A percentile compares a stretch with the other conserved stretches of the same genome.
Evolutionary conservation across 257 asterid species (phyloP).

Genomic region (Jasminum sambac): DNA sequence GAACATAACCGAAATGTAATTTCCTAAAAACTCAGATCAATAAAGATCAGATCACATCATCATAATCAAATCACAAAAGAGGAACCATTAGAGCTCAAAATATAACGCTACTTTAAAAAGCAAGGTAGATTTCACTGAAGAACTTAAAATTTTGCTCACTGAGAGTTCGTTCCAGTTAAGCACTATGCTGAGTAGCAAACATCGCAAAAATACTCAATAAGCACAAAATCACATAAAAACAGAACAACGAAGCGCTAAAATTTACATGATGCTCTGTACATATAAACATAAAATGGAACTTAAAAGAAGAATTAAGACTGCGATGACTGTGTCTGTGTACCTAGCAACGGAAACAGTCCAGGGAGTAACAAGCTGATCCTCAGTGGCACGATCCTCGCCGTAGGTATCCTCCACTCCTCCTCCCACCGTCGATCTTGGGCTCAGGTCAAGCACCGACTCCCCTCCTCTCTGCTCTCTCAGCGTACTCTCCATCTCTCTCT

Average conservation of each 20-base stretch:
- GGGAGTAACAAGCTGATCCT: conserved; percentile 80
- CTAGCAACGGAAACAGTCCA: conserved; percentile 78
- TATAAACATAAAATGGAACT: not conserved
- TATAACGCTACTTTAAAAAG: not conserved
- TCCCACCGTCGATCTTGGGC: conserved; percentile 66
- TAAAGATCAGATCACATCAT: not conserved
- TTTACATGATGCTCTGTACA: not conserved
- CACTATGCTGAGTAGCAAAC: too few species aligned
- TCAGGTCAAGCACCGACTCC: conserved; percentile 71
- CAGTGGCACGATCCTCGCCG: conserved; percentile 87
- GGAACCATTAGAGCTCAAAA: conserved; percentile 15
- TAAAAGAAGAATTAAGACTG: not conserved
- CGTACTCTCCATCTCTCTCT: conserved; percentile 50
- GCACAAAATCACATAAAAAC: not conserved
- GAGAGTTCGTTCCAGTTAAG: not conserved
- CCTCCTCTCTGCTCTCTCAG: conserved; percentile 68
- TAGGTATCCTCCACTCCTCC: conserved; percentile 90
- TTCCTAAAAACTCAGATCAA: not conserved
- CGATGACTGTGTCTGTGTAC: conserved; percentile 19
- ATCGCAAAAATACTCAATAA: too few species aligned
- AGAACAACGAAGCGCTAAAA: not conserved
- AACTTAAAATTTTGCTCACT: not conserved
- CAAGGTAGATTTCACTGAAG: not conserved
- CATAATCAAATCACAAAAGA: not conserved
- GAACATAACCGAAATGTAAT: not conserved